Base-by-base conservation (phyloP, 768 basidiomycete species). In the Russula abietina region DNA sequence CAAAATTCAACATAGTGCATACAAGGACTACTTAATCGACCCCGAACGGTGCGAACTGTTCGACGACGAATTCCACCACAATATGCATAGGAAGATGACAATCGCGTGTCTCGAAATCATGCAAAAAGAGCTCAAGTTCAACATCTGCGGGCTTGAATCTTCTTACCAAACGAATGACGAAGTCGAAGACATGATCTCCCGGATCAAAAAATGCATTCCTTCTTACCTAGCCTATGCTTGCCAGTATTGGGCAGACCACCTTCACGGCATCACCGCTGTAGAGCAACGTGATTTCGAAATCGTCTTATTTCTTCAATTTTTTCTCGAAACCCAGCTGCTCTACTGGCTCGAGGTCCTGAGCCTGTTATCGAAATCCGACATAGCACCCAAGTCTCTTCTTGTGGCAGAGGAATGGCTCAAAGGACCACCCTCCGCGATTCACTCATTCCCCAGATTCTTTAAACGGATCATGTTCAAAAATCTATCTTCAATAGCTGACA, bases 341-440 rank as follows among this genome's bases (percentile, higher is more conserved):
- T 76, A 70, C 55, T 79, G 77, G 77, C 57, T 79, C 14, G 78
- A 79, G 55, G 73, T 71, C 6, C 66, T 79, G n/a, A 71, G 70
- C 46, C 39, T 74, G 28, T 14, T 61, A 11, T 57, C 62, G 17
- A 51, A 65, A 19, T 52, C 70, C 11, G 8, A 55, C 12, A 19
- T 57, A 17, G 73, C 66, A 10, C 38, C 59, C 39, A 30, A 22
- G 69, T 68, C 64, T 49, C 28, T 61, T 50, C 53, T 69, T 59
- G 2, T 56, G 61, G 61, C 58, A 39, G 32, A 62, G 7, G 28
- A 55, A 28, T 66, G 65, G 65, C 57, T 66, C 26, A 57, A 63
- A 49, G 62, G 60, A 59, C 3, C 41, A 10, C 16, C 56, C 24
- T 11, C 7, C n/a, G 22, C 8, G 48, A 49, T 17, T 41, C 14